Base-by-base conservation (phyloP, 1,284 basidiomycete genomes). In the Microbotryum intermedium region DNA sequence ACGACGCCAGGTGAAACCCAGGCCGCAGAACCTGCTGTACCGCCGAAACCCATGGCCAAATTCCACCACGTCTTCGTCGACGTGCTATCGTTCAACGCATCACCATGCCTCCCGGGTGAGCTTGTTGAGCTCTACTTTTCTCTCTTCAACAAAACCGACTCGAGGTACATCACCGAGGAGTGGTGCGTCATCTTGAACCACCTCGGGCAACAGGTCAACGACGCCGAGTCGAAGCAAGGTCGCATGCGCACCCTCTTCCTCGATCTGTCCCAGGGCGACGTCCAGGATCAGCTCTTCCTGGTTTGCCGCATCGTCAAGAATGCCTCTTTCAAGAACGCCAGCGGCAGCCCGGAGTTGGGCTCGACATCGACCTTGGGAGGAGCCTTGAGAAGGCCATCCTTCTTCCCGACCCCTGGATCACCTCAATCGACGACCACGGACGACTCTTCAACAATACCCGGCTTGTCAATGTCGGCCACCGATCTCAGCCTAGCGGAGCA, bases 111-210 rank as follows among this genome's bases (percentile, higher is more conserved):
- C 0, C 86, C 90, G 0, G 92, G 91, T 18, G 93, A 97, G 74
- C 87, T 87, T 0, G 87, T 85, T 6, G 93, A 98, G 73, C 83
- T 98, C 6, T 92, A 87, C 75, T 95, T 97, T 76, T 91, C 90
- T 3, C 80, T 98, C 6, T 97, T 90, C 80, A 88, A 87, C 75
- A 87, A 88, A 70, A 81, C 83, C 52, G 87, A 89, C 55, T 71
- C 71, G 9, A 84, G 88, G 46, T 97, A 95, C 74, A 82, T 97
- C 50, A 94, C 91, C 0, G 94, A 98, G 74, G 94, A 97, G 25
- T 95, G 87, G 72, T 93, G 88, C 71, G 84, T 85, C 21, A 78
- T 94, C 44, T 81, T 97, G 29, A 93, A 94, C 73, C 89, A 93
- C 75, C 88, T 92, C 62, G 93, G 93, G 10, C 86, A 87, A 26